These are phyloP conservation scores for Citropsis articulata DNA, from an alignment of 345 rosid species.

Conservation along the genomic window DNA sequence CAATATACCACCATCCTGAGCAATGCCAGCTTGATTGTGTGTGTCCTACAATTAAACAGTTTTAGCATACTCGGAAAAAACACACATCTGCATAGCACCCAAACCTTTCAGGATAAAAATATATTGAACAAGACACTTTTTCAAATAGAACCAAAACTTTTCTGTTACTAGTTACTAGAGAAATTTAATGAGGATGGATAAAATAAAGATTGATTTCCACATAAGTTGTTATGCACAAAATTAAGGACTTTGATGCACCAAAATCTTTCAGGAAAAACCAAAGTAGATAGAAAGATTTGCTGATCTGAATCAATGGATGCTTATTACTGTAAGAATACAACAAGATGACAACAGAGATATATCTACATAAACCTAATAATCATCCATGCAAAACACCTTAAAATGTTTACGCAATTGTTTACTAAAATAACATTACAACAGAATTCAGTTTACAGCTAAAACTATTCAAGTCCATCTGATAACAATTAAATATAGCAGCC, in stretches of 20 bases:
- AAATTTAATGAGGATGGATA: neutral
- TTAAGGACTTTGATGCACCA: neutral
- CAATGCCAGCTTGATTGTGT: slow-evolving; percentile 88
- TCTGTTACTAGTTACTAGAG: neutral
- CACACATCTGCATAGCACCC: neutral
- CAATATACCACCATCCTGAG: slow-evolving; percentile 56
- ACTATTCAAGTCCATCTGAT: neutral
- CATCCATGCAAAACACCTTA: neutral
- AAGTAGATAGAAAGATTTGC: neutral
- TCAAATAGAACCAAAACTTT: neutral
- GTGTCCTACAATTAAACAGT: slow-evolving; percentile 40
- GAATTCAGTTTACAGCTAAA: neutral
- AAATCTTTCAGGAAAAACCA: neutral
- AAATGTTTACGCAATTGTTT: neutral
- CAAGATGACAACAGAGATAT: neutral
- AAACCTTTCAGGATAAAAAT: neutral
- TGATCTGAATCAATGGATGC: neutral
- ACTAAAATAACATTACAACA: neutral
- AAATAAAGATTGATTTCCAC: neutral
- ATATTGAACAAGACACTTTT: neutral
- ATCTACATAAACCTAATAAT: neutral
- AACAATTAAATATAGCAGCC: neutral
- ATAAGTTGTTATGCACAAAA: neutral
- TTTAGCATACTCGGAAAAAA: neutral
- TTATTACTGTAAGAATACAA: neutral